phyloP scores from a whole-genome alignment of 179 eudicot genomes.

The Camellia oleifera region DNA sequence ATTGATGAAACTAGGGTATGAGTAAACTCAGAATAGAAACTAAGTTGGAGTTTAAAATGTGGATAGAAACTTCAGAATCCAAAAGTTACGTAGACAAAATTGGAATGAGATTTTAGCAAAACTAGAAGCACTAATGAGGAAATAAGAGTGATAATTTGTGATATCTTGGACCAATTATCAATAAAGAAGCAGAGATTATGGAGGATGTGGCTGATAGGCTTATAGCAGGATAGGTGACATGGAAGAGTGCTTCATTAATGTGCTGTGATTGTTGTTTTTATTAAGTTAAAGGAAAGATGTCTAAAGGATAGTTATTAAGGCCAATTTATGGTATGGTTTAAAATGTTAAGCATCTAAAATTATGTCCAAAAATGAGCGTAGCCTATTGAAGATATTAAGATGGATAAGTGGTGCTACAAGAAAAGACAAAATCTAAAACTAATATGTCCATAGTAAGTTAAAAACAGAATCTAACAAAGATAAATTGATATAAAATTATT shows the following conservation, averaged over 20 bases:
- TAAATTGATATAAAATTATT: not conserved
- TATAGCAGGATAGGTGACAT: not conserved
- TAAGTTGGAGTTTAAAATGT: not conserved
- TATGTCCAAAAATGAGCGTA: no score
- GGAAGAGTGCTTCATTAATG: not conserved
- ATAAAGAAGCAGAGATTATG: not conserved
- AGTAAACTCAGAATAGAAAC: not conserved
- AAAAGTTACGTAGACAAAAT: not conserved
- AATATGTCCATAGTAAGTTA: no score
- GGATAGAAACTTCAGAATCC: not conserved
- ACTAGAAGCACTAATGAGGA: not conserved
- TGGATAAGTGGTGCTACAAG: not conserved
- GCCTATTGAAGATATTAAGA: not conserved
- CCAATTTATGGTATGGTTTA: no score
- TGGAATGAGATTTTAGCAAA: not conserved
- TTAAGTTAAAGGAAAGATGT: not conserved
- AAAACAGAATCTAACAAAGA: not conserved
- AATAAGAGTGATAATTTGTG: not conserved
- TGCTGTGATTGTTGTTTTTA: not conserved
- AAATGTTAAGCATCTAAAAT: no score
- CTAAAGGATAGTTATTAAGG: not conserved
- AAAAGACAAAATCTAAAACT: not conserved
- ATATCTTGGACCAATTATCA: not conserved
- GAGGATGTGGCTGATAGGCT: not conserved
- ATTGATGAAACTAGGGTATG: not conserved